A percentile compares a stretch with the other conserved stretches of the same genome.
Evolutionary conservation across 2,329 filamentous ascomycete genomes (phyloP).

Genomic region (Fusarium equiseti): DNA sequence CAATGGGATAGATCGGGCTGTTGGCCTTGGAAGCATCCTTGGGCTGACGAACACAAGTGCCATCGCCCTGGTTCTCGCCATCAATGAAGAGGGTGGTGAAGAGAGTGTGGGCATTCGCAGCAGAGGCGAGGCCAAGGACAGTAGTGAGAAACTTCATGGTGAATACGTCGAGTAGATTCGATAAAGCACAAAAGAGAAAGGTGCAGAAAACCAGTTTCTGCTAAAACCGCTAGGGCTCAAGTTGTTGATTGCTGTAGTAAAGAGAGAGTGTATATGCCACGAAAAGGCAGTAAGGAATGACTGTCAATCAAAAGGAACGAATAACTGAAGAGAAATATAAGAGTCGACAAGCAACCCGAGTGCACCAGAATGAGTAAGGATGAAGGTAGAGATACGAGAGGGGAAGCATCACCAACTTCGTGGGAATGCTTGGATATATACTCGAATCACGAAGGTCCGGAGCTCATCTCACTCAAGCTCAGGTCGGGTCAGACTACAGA

Average conservation of each 20-base stretch:
- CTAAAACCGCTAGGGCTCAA: conserved; percentile 38
- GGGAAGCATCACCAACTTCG: conserved; percentile 10
- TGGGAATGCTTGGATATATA: conserved; percentile 43
- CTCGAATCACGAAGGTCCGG: conserved; percentile 14
- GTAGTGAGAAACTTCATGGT: conserved; percentile 55
- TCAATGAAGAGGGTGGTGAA: conserved; percentile 74
- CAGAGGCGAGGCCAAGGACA: conserved; percentile 53
- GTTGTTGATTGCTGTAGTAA: conserved; percentile 16
- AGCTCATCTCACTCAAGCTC: background rate
- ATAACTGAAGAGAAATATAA: conserved; percentile 27
- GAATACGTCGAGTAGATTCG: conserved; percentile 43
- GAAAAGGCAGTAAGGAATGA: conserved; percentile 35
- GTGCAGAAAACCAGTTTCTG: conserved; percentile 46
- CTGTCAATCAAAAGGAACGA: conserved; percentile 38
- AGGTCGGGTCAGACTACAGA: conserved; percentile 27
- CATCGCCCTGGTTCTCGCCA: conserved; percentile 74
- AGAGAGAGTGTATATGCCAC: conserved; percentile 28
- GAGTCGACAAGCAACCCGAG: conserved; percentile 24
- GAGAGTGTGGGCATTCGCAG: conserved; percentile 68
- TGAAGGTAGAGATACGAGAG: conserved; percentile 17
- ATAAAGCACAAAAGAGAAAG: conserved; percentile 6
- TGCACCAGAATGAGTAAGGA: conserved; percentile 40
- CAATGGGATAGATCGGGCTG: conserved; percentile 68
- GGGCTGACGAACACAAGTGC: conserved; percentile 77
- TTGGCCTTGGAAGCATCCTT: conserved; percentile 64